Evolutionary conservation across 805 yeast species (phyloP), one percentile per base, ranked within the genome.

Genomic region (Yarrowia deformans): DNA sequence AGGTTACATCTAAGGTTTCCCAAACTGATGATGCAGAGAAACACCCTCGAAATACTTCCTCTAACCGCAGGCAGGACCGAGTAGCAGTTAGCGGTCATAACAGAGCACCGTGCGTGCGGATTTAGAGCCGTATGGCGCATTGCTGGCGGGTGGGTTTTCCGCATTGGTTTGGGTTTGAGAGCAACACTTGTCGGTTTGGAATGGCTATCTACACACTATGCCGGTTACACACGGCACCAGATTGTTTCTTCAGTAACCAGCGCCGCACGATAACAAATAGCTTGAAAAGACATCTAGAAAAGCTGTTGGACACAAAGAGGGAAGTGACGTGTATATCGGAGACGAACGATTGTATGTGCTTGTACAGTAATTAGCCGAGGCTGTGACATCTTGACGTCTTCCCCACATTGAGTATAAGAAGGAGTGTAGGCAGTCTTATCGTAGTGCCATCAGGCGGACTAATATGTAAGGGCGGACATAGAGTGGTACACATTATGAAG

Each of bases 11-110:
- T 49, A 39, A 63, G 34, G 34, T 45, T 60, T 12, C 10, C 10
- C 14, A 23, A 4, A 23, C 29, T 23, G 29, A 23, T 13, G 18
- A 18, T 45, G 66, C 66, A 60, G 40, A 34, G 50, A 45, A 45
- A 60, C 35, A 52, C 66, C 56, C 46, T 34, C 55, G 56, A 48
- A 49, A 63, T 16, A 9, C 56, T 13, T 63, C 68, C 68, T 63
- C 68, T 63, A 63, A 63, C 68, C 56, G 68, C 68, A 63, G 68
- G 68, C 68, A 63, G 68, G 68, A 63, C 68, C 68, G 68, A 63
- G 56, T 63, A 63, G 68, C 68, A 63, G 55, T 63, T 63, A 63
- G 68, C 68, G 68, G 68, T 48, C 55, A 48, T 23, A 13, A 60
- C 29, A 23, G 16, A 40, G 12, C 49, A 10, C 49, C 5, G 13